Evolutionary conservation across 108 stramenopile species (phyloP), one percentile per base, ranked within the genome.

Genomic region (Skeletonema potamos): DNA sequence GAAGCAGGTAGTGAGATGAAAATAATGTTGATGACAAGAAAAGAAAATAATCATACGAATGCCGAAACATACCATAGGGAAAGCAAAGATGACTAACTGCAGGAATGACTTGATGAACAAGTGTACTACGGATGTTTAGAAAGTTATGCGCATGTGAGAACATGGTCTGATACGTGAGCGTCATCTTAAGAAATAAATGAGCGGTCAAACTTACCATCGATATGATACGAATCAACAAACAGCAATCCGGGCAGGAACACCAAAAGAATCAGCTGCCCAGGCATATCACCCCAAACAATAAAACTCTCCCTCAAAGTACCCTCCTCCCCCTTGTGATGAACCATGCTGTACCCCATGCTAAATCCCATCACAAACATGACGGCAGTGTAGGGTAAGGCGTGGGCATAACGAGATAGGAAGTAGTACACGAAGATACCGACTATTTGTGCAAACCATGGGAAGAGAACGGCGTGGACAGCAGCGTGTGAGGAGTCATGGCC

Each of bases 241-340:
- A 96, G 64, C 9, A 96, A 73, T 43, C 90, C 81, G 7, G 94
- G 94, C 24, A 96, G 77, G 68, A 96, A 96, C 1, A 89, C 78
- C 9, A 88, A 69, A n/a, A 96, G 62, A 33, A 96, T 44, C 1
- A 91, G 68, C 27, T 89, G 17, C n/a, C 27, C 22, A 18, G 33
- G 36, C 22, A 41, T 63, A 32, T 6, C n/a, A 3, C 3, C 4
- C 59, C 59, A 61, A 9, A 4, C 4, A 20, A 34, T 34, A 4
- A 34, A 6, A 34, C 34, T 34, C 7, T 34, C 34, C 4, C 7
- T 7, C 34, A 34, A 34, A 6, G 7, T 34, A 34, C 7, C 7
- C 34, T 6, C 4, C 7, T 7, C 9, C 0, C n/a, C 9, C 15
- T 17, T 15, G 9, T 44, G n/a, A 34, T 34, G 43, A 44, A 44